Evolutionary conservation across 495 filamentous ascomycete species (phyloP), one percentile per base, ranked within the genome.

Genomic region (Monascus purpureus): DNA sequence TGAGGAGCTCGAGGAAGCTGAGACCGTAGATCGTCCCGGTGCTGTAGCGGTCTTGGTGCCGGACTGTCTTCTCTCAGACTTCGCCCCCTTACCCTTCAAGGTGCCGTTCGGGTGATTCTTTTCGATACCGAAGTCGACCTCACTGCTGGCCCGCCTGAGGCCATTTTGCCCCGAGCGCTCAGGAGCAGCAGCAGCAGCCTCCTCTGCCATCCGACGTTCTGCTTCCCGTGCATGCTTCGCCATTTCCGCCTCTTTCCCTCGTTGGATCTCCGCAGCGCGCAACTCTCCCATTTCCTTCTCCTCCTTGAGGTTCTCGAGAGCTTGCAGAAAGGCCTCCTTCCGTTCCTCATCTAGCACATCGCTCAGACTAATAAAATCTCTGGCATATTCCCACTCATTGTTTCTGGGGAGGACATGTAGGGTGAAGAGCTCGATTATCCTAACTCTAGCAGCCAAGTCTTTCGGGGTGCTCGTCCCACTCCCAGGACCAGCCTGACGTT

Each of bases 361-460:
- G 46, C 72, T 84, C 38, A 84, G 64, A 36, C 64, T 75, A 36
- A 96, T 87, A 58, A 96, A 96, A 41, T 90, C 80, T 16, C 70
- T 66, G 0, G 90, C 84, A 47, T 95, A 95, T 26, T 88, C 80
- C 90, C 92, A 97, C 59, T 96, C 84, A 20, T 77, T 73, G 43
- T 93, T 94, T 24, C 80, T 70, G 11, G 85, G 76, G 11, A 97
- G 74, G 13, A 96, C 82, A 54, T 96, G 90, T 4, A 97, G 66
- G 3, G 82, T 86, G 43, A 92, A 97, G 1, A 97, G 65, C 56
- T 97, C 92, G 25, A 95, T 76, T 29, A 97, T 78, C 55, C 88
- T 83, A 29, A 93, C 72, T 17, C 84, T 67, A 22, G 78, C 68
- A 32, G 70, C 69, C 12, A 84, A 63, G 47, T 86, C 82, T 33